phyloP scores from a whole-genome alignment of 495 filamentous ascomycete species.

The Aspergillus baeticus region DNA sequence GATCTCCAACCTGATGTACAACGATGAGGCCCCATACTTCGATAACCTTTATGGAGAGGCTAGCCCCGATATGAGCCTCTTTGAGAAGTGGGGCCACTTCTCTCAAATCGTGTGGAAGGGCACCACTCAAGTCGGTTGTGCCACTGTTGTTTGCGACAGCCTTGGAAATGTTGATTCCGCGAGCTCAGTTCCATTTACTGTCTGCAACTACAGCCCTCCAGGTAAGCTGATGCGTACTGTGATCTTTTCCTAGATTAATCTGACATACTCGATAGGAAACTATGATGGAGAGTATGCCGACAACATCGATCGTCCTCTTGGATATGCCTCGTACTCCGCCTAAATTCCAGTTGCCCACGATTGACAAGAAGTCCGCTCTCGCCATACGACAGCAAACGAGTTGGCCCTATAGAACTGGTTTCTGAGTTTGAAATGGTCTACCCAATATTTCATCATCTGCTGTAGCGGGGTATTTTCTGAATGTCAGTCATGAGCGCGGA shows the following conservation, averaged over 20 bases:
- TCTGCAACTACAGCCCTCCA: slow-evolving; percentile 84
- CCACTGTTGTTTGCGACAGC: slow-evolving; percentile 53
- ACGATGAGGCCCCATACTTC: slow-evolving; percentile 64
- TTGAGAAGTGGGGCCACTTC: slow-evolving; percentile 79
- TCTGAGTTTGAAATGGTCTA: not conserved
- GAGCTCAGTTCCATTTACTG: slow-evolving; percentile 57
- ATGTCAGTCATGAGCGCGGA: not conserved
- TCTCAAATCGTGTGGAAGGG: slow-evolving; percentile 86
- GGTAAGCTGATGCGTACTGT: slow-evolving; percentile 41
- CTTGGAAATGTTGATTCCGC: slow-evolving; percentile 49
- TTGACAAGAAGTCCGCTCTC: not conserved
- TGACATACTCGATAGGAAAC: slow-evolving; percentile 53
- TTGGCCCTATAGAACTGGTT: not conserved
- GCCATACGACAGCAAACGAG: not conserved
- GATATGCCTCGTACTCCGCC: slow-evolving; percentile 28
- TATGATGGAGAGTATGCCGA: slow-evolving; percentile 59
- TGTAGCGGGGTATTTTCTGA: not conserved
- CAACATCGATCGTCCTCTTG: slow-evolving; percentile 59
- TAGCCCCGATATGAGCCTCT: slow-evolving; percentile 55
- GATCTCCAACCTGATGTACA: slow-evolving; percentile 81
- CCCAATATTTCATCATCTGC: not conserved
- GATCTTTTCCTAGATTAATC: slow-evolving; percentile 21
- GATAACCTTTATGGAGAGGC: slow-evolving; percentile 42
- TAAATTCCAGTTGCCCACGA: slow-evolving; percentile 14
- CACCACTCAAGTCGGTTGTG: slow-evolving; percentile 72